Percentiles rank a stretch among this genome's conserved stretches.
Evolutionary conservation across 2,329 filamentous ascomycete genomes (phyloP).

Genomic region (Harringtonia aguacate): DNA sequence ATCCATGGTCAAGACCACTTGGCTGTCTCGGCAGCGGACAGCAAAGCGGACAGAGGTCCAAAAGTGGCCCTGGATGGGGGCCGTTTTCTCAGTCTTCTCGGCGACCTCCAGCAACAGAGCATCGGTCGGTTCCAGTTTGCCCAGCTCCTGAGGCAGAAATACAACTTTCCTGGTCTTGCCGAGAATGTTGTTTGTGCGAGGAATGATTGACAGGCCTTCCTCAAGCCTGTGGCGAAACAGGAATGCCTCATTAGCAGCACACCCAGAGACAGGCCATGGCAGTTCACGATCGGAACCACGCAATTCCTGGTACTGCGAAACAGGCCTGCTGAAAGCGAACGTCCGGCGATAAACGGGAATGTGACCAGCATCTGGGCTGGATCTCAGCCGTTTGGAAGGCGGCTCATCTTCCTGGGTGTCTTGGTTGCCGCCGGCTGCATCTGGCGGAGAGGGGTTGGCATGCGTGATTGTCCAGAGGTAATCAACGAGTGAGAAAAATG

Average conservation of each 20-base stretch:
- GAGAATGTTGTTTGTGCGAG: neutral
- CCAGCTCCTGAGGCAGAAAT: slow-evolving; percentile 1
- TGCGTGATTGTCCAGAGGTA: neutral
- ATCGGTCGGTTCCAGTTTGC: neutral
- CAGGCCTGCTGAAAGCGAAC: neutral
- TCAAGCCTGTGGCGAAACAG: neutral
- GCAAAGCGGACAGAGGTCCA: slow-evolving; percentile 8
- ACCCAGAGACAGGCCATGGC: neutral
- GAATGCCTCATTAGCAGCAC: neutral
- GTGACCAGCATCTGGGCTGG: slow-evolving; percentile 1
- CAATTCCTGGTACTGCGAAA: too few relatives aligned
- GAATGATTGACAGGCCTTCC: neutral
- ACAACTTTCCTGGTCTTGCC: neutral
- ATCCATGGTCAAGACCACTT: slow-evolving; percentile 4
- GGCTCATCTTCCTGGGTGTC: neutral
- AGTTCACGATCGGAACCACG: neutral
- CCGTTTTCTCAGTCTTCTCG: neutral
- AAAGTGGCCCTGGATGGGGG: slow-evolving; percentile 1
- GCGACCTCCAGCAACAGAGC: neutral
- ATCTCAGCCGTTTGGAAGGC: slow-evolving; percentile 11
- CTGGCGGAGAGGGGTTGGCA: neutral
- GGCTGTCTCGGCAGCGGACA: neutral
- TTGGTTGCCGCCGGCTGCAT: neutral
- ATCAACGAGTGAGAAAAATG: neutral
- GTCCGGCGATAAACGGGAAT: slow-evolving; percentile 10